Evolutionary conservation across 2,329 filamentous ascomycete species (phyloP), one percentile per base, ranked within the genome.

Genomic region (Sporothrix pallida): DNA sequence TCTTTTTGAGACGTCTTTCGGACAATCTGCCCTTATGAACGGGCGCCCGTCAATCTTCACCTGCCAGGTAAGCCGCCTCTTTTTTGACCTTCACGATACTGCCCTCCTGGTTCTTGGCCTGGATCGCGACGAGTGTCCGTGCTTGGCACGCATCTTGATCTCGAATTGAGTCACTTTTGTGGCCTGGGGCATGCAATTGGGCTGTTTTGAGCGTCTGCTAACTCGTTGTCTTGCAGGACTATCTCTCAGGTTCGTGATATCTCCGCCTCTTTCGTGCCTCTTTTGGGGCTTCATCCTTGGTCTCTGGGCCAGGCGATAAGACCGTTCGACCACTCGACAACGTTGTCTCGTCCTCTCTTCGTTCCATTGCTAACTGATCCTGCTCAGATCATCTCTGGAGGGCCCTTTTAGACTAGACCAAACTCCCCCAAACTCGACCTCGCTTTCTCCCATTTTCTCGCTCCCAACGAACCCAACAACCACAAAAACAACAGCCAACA

Each of bases 1-100:
- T 75, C 76, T 77, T 76, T 74, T 78, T 79, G 78, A 81, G 77
- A 79, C 81, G 80, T 77, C 77, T 78, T 78, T 78, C 78, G 74
- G 80, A 79, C 83, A 87, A 84, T 87, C 87, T 72, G 91, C 90
- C 87, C 91, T 91, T 92, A 94, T 94, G 92, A 92, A 91, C 91
- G 91, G 91, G 87, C 91, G 91, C 88, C 87, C 89, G 85, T 93
- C 92, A 84, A 88, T 91, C 84, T 95, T 94, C 87, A 95, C 92
- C 86, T 95, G 92, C 85, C 92, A 95, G 90, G 92, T 93, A 91
- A 76, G 87, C 83, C 54, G 3, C 20, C 17, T 26, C 46, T 37
- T 60, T 6, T 12, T n/a, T 15, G 9, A 17, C 31, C 31, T 37
- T 52, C 13, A 56, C 9, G 37, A 13, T 46, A 37, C 67, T 15